Evolutionary conservation across 176 grass and related monocot genomes (phyloP), one percentile per base, ranked within the genome.

Genomic region (Cenchrus fungigraminus): DNA sequence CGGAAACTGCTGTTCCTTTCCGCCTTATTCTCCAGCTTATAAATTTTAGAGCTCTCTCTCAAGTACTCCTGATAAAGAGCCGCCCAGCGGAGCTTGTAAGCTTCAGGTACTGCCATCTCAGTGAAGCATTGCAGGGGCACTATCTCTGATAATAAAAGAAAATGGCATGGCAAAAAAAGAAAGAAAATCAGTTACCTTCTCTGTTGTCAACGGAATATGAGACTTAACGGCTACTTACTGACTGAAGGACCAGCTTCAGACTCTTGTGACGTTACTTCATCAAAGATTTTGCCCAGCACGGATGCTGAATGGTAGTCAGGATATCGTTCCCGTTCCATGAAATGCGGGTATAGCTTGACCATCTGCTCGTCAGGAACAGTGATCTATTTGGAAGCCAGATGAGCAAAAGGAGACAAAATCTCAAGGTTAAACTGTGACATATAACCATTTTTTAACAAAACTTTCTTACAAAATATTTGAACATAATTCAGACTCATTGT

Each of bases 281-380:
- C 88, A 74, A 87, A 92, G 10, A 97, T 80, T 66, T 70, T 67
- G 11, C 90, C 94, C 14, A 94, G 77, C 50, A 97, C 88, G 17
- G 91, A 94, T 42, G 53, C 79, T 5, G 91, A 97, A 49, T 71
- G 65, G 71, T 92, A 94, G 16, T 42, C 45, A 11, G 7, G 9
- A 17, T 20, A 2, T 45, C 3, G 59, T 25, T 59, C 87, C 94
- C 3, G 65, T 25, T 65, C 89, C 94, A 97, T 88, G 79, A 87
- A 97, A 87, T 94, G 89, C 4, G 94, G 94, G 86, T 94, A 97
- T 37, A 51, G 31, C 50, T 86, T 79, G 22, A 77, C 68, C 62
- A 52, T 86, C 51, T 94, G 62, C 8, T 92, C 50, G 40, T 8
- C 12, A 49, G 79, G 82, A 81, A 94, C 49, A 78, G 43, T 60